phyloP scores from a whole-genome alignment of 192 early-diverging fungal species.

The Linnemannia elongata region DNA sequence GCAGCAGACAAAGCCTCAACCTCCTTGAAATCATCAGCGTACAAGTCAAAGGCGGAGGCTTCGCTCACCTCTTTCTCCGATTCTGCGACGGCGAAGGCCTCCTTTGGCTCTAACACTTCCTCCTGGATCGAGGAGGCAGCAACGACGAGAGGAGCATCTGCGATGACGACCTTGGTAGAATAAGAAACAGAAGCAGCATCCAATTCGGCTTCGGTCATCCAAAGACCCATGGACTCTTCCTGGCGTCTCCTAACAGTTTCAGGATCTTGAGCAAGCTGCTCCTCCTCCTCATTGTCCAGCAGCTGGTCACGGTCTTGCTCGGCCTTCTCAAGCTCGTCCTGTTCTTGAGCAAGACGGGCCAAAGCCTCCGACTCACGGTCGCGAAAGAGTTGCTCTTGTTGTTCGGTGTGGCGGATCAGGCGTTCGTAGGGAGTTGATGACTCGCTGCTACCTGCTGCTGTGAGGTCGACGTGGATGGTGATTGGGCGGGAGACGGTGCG shows the following conservation, averaged over 20 bases:
- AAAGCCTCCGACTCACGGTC: not conserved
- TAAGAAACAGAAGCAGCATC: slow-evolving; percentile 2
- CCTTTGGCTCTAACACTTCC: not conserved
- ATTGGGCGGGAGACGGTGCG: slow-evolving; percentile 38
- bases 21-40: slow-evolving; percentile 41
- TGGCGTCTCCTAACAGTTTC: slow-evolving; percentile 34
- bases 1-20: slow-evolving; percentile 1
- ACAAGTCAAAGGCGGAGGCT: slow-evolving; percentile 27
- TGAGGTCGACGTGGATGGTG: slow-evolving; percentile 40
- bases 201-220: slow-evolving; percentile 49
- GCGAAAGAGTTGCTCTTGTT: not conserved
- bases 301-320: slow-evolving; percentile 44
- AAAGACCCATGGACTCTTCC: slow-evolving; percentile 43
- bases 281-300: slow-evolving; percentile 42
- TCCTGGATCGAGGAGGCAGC: not conserved
- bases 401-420: slow-evolving; percentile 24
- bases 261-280: slow-evolving; percentile 33
- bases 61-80: not conserved
- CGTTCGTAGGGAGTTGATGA: not conserved
- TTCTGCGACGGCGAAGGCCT: not conserved
- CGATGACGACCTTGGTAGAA: not conserved
- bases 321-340: slow-evolving; percentile 42
- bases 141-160: not conserved
- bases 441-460: not conserved
- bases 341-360: slow-evolving; percentile 28